Conservation (phyloP, 2,329 filamentous ascomycete genomes). For the Diaporthe eres region DNA sequence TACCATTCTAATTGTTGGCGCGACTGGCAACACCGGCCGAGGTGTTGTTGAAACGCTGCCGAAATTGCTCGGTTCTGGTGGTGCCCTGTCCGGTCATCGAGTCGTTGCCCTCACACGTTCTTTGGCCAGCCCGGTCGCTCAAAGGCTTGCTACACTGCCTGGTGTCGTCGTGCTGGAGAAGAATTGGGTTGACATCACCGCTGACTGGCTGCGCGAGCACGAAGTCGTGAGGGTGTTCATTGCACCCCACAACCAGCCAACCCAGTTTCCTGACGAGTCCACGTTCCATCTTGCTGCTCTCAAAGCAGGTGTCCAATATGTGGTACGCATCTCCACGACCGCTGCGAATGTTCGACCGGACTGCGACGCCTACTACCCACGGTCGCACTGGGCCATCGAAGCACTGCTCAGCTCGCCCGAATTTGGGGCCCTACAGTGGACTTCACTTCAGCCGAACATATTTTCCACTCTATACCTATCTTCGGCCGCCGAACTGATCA, state of each 20-base stretch:
- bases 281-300: conserved; percentile 4
- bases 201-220: conserved; percentile 56
- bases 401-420: conserved; percentile 13
- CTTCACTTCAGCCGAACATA: neutral
- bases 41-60: conserved; percentile 17
- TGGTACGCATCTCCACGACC: conserved; percentile 1
- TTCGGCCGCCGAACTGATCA: neutral
- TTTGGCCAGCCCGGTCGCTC: neutral
- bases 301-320: conserved; percentile 5
- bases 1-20: conserved; percentile 17
- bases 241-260: conserved; percentile 54
- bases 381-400: conserved; percentile 16
- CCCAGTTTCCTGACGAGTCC: conserved; percentile 49
- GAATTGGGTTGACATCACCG: conserved; percentile 55
- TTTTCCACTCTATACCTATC: neutral
- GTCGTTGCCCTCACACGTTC: conserved; percentile 11
- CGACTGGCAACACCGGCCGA: conserved; percentile 27
- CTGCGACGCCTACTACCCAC: conserved; percentile 2
- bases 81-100: neutral
- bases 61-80: neutral
- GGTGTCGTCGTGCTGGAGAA: neutral
- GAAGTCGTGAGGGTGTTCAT: conserved; percentile 55
- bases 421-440: neutral
- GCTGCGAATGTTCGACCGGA: neutral
- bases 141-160: neutral